Evolutionary conservation across 1,139 yeast genomes (phyloP).

Genomic region (Suhomyces yuchorum): DNA sequence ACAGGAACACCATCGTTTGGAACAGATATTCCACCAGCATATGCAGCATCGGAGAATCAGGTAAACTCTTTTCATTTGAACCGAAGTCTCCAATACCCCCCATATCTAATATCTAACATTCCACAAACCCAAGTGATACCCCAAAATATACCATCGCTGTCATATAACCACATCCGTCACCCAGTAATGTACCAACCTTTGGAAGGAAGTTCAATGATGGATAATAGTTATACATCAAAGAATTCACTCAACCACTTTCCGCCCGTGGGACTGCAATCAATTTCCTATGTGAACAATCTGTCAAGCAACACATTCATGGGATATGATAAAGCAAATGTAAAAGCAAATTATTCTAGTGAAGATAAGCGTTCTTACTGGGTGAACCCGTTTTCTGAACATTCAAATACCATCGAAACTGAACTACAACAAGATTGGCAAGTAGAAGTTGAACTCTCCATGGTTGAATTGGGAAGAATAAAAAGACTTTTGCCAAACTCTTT

Average conservation of each 20-base stretch:
- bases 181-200: neutral
- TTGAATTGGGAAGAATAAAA: slow-evolving; percentile 16
- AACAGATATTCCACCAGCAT: neutral
- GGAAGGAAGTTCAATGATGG: neutral
- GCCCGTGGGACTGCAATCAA: neutral
- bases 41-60: neutral
- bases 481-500: slow-evolving; percentile 15
- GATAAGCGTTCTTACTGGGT: slow-evolving; percentile 5
- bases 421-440: slow-evolving; percentile 8
- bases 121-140: neutral
- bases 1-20: neutral
- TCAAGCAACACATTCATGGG: neutral
- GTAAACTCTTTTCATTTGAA: neutral
- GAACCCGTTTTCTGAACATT: slow-evolving; percentile 3
- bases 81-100: neutral
- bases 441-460: slow-evolving; percentile 13
- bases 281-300: neutral
- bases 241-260: neutral
- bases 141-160: neutral
- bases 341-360: neutral
- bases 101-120: neutral
- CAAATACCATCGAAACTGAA: slow-evolving; percentile 8
- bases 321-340: neutral
- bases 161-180: neutral
- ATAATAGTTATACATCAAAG: neutral